phyloP scores from a whole-genome alignment of 2,329 filamentous ascomycete species.

The Xylaria multiplex region DNA sequence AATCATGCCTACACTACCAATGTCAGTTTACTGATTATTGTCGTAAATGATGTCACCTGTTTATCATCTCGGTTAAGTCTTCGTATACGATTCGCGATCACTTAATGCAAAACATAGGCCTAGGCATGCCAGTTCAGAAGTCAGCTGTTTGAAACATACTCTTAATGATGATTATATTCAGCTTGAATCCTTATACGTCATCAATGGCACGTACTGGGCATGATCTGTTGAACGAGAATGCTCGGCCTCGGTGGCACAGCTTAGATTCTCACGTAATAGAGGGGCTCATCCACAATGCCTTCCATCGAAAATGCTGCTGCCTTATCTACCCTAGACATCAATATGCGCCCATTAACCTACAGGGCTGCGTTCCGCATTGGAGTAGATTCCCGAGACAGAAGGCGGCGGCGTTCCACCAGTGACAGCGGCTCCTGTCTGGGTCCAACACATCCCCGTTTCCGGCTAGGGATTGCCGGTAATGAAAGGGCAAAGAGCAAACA shows the following conservation, averaged over 20 bases:
- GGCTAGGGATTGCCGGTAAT: no score
- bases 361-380: neutral
- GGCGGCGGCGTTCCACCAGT: no score
- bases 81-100: neutral
- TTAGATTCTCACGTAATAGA: slow-evolving; percentile 21
- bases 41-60: neutral
- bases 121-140: neutral
- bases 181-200: slow-evolving; percentile 5
- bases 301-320: slow-evolving; percentile 11
- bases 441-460: no score
- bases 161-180: neutral
- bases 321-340: neutral
- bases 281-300: slow-evolving; percentile 2
- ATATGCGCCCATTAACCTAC: neutral
- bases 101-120: neutral
- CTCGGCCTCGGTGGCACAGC: slow-evolving; percentile 16
- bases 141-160: neutral
- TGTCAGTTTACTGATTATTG: neutral
- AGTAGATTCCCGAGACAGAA: neutral
- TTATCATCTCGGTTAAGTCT: neutral
- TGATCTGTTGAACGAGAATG: slow-evolving; percentile 2
- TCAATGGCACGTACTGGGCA: neutral
- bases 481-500: no score
- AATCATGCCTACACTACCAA: neutral
- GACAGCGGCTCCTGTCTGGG: no score